Conservation (phyloP, 148 eudicot species). For the Cornus suecica region DNA sequence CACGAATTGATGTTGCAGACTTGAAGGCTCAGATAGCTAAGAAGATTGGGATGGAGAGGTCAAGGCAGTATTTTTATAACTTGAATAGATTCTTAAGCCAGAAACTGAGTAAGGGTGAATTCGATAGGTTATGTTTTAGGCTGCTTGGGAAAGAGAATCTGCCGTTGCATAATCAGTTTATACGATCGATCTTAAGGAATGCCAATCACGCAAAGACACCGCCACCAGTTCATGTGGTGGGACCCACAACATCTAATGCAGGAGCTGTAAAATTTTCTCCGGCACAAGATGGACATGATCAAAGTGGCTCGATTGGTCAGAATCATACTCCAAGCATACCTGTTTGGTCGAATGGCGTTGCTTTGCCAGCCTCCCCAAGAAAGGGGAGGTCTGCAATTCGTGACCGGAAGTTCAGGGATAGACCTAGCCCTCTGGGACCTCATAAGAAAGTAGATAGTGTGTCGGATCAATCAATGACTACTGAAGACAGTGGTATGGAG, state of each 20-base stretch:
- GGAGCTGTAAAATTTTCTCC: conserved; percentile 22
- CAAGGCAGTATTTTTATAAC: conserved; percentile 41
- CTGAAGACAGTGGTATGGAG: conserved; percentile 35
- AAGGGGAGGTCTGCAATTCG: conserved; percentile 45
- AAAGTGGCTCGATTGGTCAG: conserved; percentile 15
- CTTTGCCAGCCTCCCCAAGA: conserved; percentile 38
- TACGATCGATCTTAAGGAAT: conserved; percentile 51
- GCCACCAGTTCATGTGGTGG: conserved; percentile 37
- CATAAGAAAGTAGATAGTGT: conserved; percentile 39
- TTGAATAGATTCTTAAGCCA: conserved; percentile 45
- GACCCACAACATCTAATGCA: conserved; percentile 27
- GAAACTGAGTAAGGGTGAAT: conserved; percentile 51
- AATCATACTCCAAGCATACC: conserved; percentile 35
- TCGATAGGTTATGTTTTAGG: conserved; percentile 46
- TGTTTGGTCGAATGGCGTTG: conserved; percentile 48
- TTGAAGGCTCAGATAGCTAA: conserved; percentile 49
- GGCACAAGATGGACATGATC: conserved; percentile 36
- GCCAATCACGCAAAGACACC: conserved; percentile 39
- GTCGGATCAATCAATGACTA: conserved; percentile 32
- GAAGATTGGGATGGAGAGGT: conserved; percentile 56
- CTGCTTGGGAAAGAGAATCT: conserved; percentile 55
- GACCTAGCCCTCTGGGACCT: conserved; percentile 53
- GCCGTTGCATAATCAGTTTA: conserved; percentile 54
- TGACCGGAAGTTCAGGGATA: conserved; percentile 45
- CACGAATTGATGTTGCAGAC: conserved; percentile 41